Percentiles rank a stretch among this genome's conserved stretches.
Conservation (phyloP, 2,329 filamentous ascomycete species). For the Purpureocillium takamizusanense region DNA sequence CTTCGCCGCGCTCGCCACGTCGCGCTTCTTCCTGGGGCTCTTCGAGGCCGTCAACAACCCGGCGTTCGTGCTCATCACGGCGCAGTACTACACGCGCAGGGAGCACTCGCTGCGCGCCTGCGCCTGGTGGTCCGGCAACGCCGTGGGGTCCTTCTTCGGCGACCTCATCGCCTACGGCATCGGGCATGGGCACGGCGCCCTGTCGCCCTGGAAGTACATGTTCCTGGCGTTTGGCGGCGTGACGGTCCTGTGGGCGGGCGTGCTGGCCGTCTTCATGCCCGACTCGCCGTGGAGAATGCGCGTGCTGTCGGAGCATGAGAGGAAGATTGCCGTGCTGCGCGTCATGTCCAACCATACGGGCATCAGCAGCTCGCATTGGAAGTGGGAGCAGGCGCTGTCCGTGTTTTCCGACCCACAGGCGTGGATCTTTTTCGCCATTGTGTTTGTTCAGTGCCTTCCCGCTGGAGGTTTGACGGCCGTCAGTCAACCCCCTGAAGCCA, state of each 20-base stretch:
- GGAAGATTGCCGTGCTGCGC: constrained; percentile 6
- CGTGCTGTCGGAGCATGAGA: constrained; percentile 5
- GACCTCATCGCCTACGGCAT: constrained; percentile 7
- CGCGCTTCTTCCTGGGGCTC: constrained; percentile 8
- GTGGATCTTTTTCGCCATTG: constrained; percentile 5
- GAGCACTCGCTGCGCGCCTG: constrained; percentile 9
- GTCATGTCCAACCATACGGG: constrained; percentile 6
- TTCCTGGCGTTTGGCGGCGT: constrained; percentile 1
- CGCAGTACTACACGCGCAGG: constrained; percentile 9
- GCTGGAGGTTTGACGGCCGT: constrained; percentile 6
- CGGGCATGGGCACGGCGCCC: not conserved
- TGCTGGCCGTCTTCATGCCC: constrained; percentile 4
- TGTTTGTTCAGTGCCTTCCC: constrained; percentile 7
- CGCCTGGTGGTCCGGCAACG: constrained; percentile 9
- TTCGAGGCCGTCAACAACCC: constrained; percentile 9
- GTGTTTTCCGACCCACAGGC: constrained; percentile 5
- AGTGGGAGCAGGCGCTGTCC: constrained; percentile 1
- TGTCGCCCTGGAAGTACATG: constrained; percentile 2
- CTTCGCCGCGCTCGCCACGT: constrained; percentile 6
- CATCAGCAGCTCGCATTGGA: constrained; percentile 2
- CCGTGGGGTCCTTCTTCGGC: constrained; percentile 6
- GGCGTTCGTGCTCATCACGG: constrained; percentile 5
- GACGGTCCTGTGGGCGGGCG: constrained; percentile 1
- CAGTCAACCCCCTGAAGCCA: not conserved
- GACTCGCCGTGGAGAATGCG: not conserved